Conservation (phyloP, 192 early-diverging fungal species). For the Geranomyces michiganensis region DNA sequence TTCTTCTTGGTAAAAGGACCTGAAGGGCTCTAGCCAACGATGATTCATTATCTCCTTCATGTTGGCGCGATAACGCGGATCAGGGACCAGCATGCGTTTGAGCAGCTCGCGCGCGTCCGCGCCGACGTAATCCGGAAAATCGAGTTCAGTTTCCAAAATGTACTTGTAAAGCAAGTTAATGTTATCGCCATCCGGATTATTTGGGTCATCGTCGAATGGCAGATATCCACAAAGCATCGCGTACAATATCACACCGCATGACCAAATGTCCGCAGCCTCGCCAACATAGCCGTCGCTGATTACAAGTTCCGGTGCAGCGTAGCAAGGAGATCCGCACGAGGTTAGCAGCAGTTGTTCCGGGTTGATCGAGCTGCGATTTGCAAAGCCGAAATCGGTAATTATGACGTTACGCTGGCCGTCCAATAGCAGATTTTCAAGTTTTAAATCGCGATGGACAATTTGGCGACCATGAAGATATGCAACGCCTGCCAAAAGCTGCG, state of each 20-base stretch:
- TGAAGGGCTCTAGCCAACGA: slow-evolving; percentile 41
- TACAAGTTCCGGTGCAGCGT: slow-evolving; percentile 99
- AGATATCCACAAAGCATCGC: slow-evolving; percentile 69
- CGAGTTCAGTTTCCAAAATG: slow-evolving; percentile 58
- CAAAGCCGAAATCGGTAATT: slow-evolving; percentile 99
- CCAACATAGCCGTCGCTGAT: slow-evolving; percentile 95
- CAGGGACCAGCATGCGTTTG: slow-evolving; percentile 56
- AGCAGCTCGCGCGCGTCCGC: slow-evolving; percentile 51
- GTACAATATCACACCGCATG: slow-evolving; percentile 93
- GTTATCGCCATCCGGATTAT: slow-evolving; percentile 62
- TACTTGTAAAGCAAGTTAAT: slow-evolving; percentile 66
- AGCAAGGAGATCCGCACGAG: slow-evolving; percentile 97
- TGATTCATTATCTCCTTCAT: slow-evolving; percentile 60
- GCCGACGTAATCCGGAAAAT: slow-evolving; percentile 55
- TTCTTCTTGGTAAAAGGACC: slow-evolving; percentile 38
- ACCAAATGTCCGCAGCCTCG: slow-evolving; percentile 97
- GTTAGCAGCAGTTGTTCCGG: slow-evolving; percentile 78
- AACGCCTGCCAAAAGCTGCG: slow-evolving; percentile 85
- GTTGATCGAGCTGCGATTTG: slow-evolving; percentile 79
- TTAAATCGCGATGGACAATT: slow-evolving; percentile 97
- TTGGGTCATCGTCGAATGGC: slow-evolving; percentile 65
- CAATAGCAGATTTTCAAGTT: slow-evolving; percentile 93
- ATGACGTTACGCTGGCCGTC: slow-evolving; percentile 90
- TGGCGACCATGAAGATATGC: slow-evolving; percentile 77
- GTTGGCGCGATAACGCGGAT: slow-evolving; percentile 50